These are phyloP conservation scores for Yarrowia deformans DNA, from an alignment of 805 yeast genomes.

Conservation along the genomic window DNA sequence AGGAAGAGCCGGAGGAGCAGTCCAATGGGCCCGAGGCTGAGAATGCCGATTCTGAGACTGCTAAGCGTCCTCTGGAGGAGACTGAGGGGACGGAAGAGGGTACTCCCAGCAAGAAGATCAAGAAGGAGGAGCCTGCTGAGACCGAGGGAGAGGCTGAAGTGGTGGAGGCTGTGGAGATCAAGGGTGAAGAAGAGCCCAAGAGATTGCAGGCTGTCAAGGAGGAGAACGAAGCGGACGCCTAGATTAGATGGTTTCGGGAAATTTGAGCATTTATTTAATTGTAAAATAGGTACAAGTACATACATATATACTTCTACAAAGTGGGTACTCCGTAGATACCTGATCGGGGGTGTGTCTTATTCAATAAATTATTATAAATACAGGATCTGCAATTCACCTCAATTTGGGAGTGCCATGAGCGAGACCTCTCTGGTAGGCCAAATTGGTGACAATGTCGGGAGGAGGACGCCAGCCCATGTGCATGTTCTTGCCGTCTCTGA, in stretches of 20 bases:
- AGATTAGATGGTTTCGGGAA: background rate
- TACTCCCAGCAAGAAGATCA: constrained; percentile 8
- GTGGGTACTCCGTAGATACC: too few relatives aligned
- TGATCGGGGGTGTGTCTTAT: too few relatives aligned
- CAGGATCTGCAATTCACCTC: too few relatives aligned
- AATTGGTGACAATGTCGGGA: too few relatives aligned
- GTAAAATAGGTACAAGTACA: background rate
- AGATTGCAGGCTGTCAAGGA: background rate
- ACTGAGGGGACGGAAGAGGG: constrained; percentile 5
- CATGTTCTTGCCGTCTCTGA: too few relatives aligned
- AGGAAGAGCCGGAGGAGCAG: background rate
- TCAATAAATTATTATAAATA: too few relatives aligned
- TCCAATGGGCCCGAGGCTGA: background rate
- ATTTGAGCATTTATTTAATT: constrained; percentile 8
- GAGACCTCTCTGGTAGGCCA: too few relatives aligned
- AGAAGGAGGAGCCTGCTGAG: constrained; percentile 1
- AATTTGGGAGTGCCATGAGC: too few relatives aligned
- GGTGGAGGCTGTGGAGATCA: background rate
- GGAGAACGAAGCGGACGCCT: background rate
- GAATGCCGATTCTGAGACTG: background rate
- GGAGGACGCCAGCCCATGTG: too few relatives aligned
- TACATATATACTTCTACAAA: too few relatives aligned
- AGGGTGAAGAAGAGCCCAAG: background rate
- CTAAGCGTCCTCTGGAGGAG: constrained; percentile 17
- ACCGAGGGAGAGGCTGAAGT: background rate